These are phyloP conservation scores for Durotheca rogersii DNA, from an alignment of 495 filamentous ascomycete species.

Conservation along the genomic window DNA sequence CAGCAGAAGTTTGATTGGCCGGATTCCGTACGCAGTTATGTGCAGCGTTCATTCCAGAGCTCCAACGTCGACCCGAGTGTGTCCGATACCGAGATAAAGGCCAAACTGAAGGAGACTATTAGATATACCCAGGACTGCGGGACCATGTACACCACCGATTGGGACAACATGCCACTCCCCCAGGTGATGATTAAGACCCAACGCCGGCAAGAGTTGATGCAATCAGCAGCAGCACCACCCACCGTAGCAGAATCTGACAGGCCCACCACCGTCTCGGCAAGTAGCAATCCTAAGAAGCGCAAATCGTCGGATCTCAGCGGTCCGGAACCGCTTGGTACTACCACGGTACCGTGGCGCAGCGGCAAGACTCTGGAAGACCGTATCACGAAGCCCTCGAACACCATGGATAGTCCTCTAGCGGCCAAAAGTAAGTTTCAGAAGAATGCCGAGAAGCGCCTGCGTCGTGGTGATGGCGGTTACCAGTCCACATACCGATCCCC, in stretches of 20 bases:
- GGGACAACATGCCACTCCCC: constrained; percentile 80
- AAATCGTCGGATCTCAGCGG: constrained; percentile 69
- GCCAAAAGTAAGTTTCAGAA: constrained; percentile 84
- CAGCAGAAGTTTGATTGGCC: constrained; percentile 73
- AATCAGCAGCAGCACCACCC: constrained; percentile 16
- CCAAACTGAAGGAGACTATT: constrained; percentile 82
- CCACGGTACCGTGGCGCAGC: constrained; percentile 70
- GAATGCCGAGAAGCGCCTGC: constrained; percentile 83
- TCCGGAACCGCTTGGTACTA: constrained; percentile 35
- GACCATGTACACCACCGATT: constrained; percentile 70
- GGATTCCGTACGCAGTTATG: constrained; percentile 73
- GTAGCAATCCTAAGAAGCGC: constrained; percentile 63
- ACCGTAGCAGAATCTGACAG: constrained; percentile 9
- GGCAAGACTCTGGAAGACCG: constrained; percentile 78
- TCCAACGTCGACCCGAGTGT: constrained; percentile 68
- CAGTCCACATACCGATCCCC: constrained; percentile 63
- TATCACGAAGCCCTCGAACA: constrained; percentile 58
- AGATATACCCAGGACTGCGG: constrained; percentile 70
- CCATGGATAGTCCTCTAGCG: constrained; percentile 45
- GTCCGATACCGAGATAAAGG: constrained; percentile 68
- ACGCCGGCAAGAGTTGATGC: constrained; percentile 48
- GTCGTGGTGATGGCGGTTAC: constrained; percentile 75
- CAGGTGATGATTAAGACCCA: constrained; percentile 82
- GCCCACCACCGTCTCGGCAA: constrained; percentile 12
- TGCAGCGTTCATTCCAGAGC: constrained; percentile 77